Evolutionary conservation across 345 rosid genomes (phyloP).

Genomic region (Brassica rapa): DNA sequence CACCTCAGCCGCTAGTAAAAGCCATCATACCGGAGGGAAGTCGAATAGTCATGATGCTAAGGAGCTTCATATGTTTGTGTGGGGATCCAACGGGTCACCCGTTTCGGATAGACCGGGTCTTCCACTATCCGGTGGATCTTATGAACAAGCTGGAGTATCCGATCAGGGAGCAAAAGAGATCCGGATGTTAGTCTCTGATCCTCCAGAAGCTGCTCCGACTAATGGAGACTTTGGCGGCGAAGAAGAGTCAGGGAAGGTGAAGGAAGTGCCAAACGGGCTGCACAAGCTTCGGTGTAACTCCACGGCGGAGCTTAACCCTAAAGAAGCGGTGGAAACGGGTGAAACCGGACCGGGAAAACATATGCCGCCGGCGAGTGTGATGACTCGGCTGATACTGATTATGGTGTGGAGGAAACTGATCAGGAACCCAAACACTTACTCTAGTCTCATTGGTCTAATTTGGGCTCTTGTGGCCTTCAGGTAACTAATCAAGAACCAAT

Average conservation of each 20-base stretch:
- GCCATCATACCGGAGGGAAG: conserved; percentile 39
- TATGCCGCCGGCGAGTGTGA: conserved; percentile 94
- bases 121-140: conserved; percentile 56
- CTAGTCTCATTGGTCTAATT: conserved; percentile 82
- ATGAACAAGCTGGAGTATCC: conserved; percentile 67
- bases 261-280: conserved; percentile 45
- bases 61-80: conserved; percentile 91
- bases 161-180: conserved; percentile 86
- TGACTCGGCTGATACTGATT: conserved; percentile 84
- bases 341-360: conserved; percentile 46
- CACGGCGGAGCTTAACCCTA: conserved; percentile 76
- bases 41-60: conserved; percentile 66
- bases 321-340: conserved; percentile 46
- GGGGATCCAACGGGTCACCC: conserved; percentile 97
- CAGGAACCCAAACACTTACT: conserved; percentile 92
- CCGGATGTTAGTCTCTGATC: conserved; percentile 78
- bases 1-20: conserved; percentile 51
- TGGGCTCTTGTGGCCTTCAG: conserved; percentile 84
- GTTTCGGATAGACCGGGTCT: conserved; percentile 77
- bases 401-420: conserved; percentile 98
- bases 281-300: conserved; percentile 65
- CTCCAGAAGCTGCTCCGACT: conserved; percentile 45
- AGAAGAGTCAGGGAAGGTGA: conserved; percentile 52
- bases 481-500: conserved; percentile 29
- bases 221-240: conserved; percentile 50